Conservation (phyloP, 805 yeast genomes). For the Candida krabiensis region DNA sequence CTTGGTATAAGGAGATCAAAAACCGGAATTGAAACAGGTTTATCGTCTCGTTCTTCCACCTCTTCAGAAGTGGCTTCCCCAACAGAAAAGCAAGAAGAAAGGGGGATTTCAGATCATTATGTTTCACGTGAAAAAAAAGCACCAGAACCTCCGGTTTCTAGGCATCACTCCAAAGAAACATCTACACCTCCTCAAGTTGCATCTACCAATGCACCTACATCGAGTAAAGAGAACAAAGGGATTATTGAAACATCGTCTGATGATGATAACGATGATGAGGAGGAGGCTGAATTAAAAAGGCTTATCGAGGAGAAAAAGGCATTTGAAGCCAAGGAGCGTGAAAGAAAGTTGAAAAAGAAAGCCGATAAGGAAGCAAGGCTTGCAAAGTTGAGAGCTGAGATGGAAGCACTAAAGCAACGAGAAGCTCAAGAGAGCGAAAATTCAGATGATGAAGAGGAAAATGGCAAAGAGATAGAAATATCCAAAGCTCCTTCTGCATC, state of each 20-base stretch:
- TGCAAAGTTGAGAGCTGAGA: conserved; percentile 57
- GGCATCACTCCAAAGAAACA: conserved; percentile 21
- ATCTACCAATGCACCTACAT: conserved; percentile 2
- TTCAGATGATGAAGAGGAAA: conserved; percentile 23
- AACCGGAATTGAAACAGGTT: conserved; percentile 5
- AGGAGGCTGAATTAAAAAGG: conserved; percentile 45
- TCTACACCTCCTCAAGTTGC: conserved; percentile 5
- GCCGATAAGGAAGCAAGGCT: conserved; percentile 60
- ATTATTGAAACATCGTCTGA: conserved; percentile 10
- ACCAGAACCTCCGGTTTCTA: conserved; percentile 24
- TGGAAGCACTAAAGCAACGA: conserved; percentile 50
- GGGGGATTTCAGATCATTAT: conserved; percentile 18
- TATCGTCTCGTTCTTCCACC: conserved; percentile 10
- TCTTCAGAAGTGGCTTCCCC: conserved; percentile 14
- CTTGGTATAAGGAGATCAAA: conserved; percentile 59
- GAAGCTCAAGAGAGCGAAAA: conserved; percentile 35
- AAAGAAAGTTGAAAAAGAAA: conserved; percentile 46
- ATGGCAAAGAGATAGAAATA: conserved; percentile 12
- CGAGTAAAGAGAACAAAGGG: not conserved
- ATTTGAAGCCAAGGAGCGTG: conserved; percentile 39
- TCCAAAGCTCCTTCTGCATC: conserved; percentile 20
- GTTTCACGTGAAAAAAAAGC: conserved; percentile 11
- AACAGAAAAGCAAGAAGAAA: conserved; percentile 1
- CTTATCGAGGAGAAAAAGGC: conserved; percentile 49
- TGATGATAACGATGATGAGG: conserved; percentile 37